Conservation (phyloP, 805 yeast genomes). For the Grigorovia jiainica region DNA sequence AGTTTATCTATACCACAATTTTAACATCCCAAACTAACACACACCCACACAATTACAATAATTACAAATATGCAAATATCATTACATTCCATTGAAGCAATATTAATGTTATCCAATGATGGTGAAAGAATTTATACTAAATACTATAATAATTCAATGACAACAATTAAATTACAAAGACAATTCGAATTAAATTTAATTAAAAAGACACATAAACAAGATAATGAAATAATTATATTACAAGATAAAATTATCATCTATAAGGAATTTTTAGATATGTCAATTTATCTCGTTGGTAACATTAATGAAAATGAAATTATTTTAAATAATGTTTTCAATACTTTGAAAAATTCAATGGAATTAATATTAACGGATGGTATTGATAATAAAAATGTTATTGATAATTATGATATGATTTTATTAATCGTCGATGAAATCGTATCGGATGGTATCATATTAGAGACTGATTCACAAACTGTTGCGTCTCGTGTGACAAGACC, state of each 20-base stretch:
- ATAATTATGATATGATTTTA: conserved; percentile 75
- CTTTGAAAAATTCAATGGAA: conserved; percentile 73
- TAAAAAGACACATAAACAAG: conserved; percentile 67
- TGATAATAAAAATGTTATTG: conserved; percentile 71
- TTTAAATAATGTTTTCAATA: conserved; percentile 64
- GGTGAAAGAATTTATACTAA: conserved; percentile 78
- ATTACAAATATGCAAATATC: conserved; percentile 33
- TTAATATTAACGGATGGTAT: conserved; percentile 54
- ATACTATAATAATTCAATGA: conserved; percentile 42
- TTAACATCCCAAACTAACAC: neutral
- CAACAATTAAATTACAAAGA: conserved; percentile 47
- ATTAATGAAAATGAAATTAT: conserved; percentile 81
- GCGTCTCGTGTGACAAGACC: conserved; percentile 87
- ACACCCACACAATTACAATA: neutral
- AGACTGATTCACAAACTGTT: conserved; percentile 78
- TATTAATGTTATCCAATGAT: conserved; percentile 68
- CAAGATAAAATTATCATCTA: conserved; percentile 78
- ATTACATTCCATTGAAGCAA: conserved; percentile 73
- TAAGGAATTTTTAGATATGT: conserved; percentile 71
- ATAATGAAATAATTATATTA: conserved; percentile 69
- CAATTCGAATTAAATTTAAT: conserved; percentile 68
- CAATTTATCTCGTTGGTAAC: conserved; percentile 58
- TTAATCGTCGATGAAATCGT: conserved; percentile 85
- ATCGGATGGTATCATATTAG: conserved; percentile 89
- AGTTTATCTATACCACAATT: too few species aligned